Conservation (phyloP, 306 rosid species). For the Cyamopsis tetragonoloba region DNA sequence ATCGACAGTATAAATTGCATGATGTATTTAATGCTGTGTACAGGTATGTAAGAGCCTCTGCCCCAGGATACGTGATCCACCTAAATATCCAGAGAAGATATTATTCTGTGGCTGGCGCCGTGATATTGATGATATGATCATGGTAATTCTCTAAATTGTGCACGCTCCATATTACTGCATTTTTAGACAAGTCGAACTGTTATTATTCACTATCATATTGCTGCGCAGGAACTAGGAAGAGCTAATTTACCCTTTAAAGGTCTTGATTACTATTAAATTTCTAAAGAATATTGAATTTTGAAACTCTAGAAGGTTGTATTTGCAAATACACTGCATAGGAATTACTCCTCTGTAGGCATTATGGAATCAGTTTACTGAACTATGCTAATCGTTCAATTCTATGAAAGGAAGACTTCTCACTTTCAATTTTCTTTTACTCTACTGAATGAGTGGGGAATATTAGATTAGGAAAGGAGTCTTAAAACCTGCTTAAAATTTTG, state of each 20-base stretch:
- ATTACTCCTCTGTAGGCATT: not conserved
- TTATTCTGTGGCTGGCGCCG: slow-evolving; percentile 99
- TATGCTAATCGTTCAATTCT: not conserved
- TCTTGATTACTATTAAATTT: not conserved
- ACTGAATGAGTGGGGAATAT: not conserved
- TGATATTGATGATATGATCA: slow-evolving; percentile 94
- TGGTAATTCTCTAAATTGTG: slow-evolving; percentile 51
- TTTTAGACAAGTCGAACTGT: not conserved
- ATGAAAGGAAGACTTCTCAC: not conserved
- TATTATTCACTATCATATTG: not conserved
- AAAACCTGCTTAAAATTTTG: not conserved
- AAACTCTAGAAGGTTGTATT: not conserved
- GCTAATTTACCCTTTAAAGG: not conserved
- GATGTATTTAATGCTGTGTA: slow-evolving; percentile 24
- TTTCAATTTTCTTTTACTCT: not conserved
- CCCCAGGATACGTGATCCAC: slow-evolving; percentile 62
- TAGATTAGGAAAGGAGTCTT: not conserved
- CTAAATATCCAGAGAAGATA: slow-evolving; percentile 87
- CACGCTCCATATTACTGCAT: not conserved
- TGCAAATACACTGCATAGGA: not conserved
- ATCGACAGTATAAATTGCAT: not conserved
- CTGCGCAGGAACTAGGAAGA: not conserved
- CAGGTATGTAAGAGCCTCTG: slow-evolving; percentile 59
- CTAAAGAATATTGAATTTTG: slow-evolving; percentile 7
- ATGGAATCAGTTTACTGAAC: not conserved